Conservation (phyloP, 2,329 filamentous ascomycete genomes). For the Periglandula ipomoeae region DNA sequence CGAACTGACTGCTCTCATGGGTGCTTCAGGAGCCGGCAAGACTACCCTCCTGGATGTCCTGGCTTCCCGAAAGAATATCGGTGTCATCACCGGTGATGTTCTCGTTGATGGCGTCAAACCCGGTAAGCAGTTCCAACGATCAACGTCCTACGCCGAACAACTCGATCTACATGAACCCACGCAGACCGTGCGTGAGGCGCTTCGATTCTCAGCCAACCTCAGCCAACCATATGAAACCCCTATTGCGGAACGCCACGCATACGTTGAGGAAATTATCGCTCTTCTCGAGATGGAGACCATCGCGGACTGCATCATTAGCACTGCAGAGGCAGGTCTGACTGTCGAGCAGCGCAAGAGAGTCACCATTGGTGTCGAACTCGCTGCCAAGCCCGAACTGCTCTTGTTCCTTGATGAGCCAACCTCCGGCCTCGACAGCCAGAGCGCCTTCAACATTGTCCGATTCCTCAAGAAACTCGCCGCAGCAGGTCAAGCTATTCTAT, state of each 20-base stretch:
- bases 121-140: slow-evolving; percentile 51
- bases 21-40: slow-evolving; percentile 77
- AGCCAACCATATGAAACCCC: slow-evolving; percentile 47
- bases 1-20: slow-evolving; percentile 71
- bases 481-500: slow-evolving; percentile 81
- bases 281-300: slow-evolving; percentile 50
- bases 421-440: slow-evolving; percentile 54
- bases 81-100: slow-evolving; percentile 48
- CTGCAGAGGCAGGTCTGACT: slow-evolving; percentile 59
- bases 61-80: slow-evolving; percentile 50
- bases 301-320: slow-evolving; percentile 50
- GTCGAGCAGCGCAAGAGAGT: slow-evolving; percentile 62
- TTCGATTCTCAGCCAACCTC: slow-evolving; percentile 53
- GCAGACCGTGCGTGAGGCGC: slow-evolving; percentile 54
- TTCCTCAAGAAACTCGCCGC: slow-evolving; percentile 68
- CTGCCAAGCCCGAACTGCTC: slow-evolving; percentile 68
- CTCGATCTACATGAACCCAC: slow-evolving; percentile 53
- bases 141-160: slow-evolving; percentile 54
- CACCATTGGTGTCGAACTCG: slow-evolving; percentile 87
- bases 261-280: slow-evolving; percentile 53
- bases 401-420: slow-evolving; percentile 76
- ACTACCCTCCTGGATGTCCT: slow-evolving; percentile 77
- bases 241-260: slow-evolving; percentile 44
- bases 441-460: slow-evolving; percentile 67
- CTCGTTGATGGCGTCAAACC: slow-evolving; percentile 48